phyloP scores from a whole-genome alignment of 2,329 filamentous ascomycete genomes.

The Fusarium sp. region DNA sequence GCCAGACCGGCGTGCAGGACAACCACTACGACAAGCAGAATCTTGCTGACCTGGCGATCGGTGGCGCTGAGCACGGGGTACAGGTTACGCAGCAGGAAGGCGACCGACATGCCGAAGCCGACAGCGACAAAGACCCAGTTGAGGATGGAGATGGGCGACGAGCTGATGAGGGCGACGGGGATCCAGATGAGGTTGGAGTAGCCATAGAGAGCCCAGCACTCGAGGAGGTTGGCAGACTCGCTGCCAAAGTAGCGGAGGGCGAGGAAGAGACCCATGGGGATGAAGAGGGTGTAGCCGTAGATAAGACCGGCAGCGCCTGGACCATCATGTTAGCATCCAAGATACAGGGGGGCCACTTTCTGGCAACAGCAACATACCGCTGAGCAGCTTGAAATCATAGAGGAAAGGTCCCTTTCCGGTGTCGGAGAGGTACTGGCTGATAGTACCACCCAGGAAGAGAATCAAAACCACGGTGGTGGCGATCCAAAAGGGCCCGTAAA shows the following conservation, averaged over 20 bases:
- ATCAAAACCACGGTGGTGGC: conserved; percentile 97
- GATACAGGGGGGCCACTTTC: not conserved
- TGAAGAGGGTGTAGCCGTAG: conserved; percentile 92
- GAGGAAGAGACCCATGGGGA: conserved; percentile 88
- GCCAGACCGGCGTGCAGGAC: conserved; percentile 89
- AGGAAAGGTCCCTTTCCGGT: conserved; percentile 79
- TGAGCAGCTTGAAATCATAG: conserved; percentile 91
- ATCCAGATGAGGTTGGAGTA: conserved; percentile 99
- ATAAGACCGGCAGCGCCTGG: conserved; percentile 87
- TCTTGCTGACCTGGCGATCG: conserved; percentile 90
- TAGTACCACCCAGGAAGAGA: conserved; percentile 93
- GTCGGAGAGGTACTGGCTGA: conserved; percentile 86
- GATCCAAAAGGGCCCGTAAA: conserved; percentile 99
- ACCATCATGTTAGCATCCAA: conserved; percentile 12
- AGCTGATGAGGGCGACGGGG: conserved; percentile 89
- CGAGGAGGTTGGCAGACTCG: conserved; percentile 90
- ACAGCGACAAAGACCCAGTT: conserved; percentile 95
- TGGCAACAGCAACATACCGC: conserved; percentile 65
- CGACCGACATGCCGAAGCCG: conserved; percentile 84
- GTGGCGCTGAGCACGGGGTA: conserved; percentile 94
- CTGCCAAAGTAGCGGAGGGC: conserved; percentile 95
- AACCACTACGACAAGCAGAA: conserved; percentile 85
- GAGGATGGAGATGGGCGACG: conserved; percentile 85
- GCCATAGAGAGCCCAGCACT: conserved; percentile 95
- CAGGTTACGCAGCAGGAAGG: conserved; percentile 86